A percentile compares a stretch with the other conserved stretches of the same genome.
Evolutionary conservation across 257 asterid genomes (phyloP).

Genomic region (Pogostemon cablin): DNA sequence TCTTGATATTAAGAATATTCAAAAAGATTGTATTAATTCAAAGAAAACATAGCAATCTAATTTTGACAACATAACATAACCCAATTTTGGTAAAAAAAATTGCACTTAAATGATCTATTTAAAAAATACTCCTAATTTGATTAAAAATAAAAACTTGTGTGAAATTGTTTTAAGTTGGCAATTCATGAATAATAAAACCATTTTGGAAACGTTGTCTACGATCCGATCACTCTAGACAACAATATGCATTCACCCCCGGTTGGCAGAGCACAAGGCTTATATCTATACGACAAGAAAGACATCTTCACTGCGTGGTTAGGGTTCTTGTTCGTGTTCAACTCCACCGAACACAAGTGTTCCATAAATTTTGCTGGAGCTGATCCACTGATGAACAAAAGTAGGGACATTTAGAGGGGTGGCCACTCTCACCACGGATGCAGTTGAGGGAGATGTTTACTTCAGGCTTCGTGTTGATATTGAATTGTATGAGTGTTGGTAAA

Average conservation of each 20-base stretch:
- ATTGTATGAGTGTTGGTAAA: slow-evolving; percentile 72
- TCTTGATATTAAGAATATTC: no score
- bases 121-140: no score
- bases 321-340: slow-evolving; percentile 69
- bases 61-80: no score
- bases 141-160: no score
- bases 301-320: slow-evolving; percentile 66
- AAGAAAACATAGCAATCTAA: no score
- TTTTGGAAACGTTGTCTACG: slow-evolving; percentile 69
- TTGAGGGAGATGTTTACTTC: slow-evolving; percentile 72
- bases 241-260: slow-evolving; percentile 62
- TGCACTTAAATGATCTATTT: no score
- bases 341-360: slow-evolving; percentile 57
- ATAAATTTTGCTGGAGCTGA: slow-evolving; percentile 76
- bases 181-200: slow-evolving; percentile 16
- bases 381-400: slow-evolving; percentile 71
- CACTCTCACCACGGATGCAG: slow-evolving; percentile 64
- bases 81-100: no score
- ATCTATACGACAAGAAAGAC: slow-evolving; percentile 55
- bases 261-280: slow-evolving; percentile 82
- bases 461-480: slow-evolving; percentile 62
- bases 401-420: slow-evolving; percentile 84
- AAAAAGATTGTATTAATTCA: no score
- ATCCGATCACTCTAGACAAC: slow-evolving; percentile 75
- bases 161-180: no score